Evolutionary conservation across 768 basidiomycete species (phyloP), one percentile per base, ranked within the genome.

Genomic region (Termitomyces sp.): DNA sequence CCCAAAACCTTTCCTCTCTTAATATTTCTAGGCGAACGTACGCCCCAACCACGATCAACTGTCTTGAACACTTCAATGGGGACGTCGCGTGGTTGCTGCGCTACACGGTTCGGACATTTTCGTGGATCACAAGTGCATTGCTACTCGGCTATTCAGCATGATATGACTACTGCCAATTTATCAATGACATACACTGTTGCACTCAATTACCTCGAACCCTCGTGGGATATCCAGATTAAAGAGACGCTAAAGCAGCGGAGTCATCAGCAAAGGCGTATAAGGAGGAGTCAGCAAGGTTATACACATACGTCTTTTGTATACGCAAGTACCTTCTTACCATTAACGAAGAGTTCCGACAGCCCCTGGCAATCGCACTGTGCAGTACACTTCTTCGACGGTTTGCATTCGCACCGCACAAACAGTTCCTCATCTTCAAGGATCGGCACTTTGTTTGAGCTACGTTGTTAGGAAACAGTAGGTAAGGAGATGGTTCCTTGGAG

Each of bases 1-100:
- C 87, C 88, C 24, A 89, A 57, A 3, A 88, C 81, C 57, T 82
- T 84, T 4, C 87, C 87, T 46, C 54, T 67, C 21, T 67, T 66
- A 0, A 88, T 59, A 26, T 69, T 61, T 0, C 63, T 59, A 6
- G 73, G 60, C 0, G 81, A 66, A n/a, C 84, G 73, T 2, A 78
- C 85, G 7, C 87, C 87, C 87, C 85, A 89, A 3, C 87, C 87
- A 53, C 77, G 71, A 19, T 69, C 63, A 4, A 52, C 37, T 0
- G 87, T 88, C 58, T 84, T 80, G 74, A 88, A 88, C n/a, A 89
- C 66, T 58, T 87, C 80, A 9, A 89, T 72, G 2, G 78, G 72
- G 11, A 83, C 58, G 44, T 80, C 70, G 26, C 87, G 76, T 7
- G 85, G 79, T 26, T 58, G 67, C 58, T 88, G 87, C 2, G 79